Base-by-base conservation (phyloP, 495 filamentous ascomycete species). In the Hypoxylon intermedium region DNA sequence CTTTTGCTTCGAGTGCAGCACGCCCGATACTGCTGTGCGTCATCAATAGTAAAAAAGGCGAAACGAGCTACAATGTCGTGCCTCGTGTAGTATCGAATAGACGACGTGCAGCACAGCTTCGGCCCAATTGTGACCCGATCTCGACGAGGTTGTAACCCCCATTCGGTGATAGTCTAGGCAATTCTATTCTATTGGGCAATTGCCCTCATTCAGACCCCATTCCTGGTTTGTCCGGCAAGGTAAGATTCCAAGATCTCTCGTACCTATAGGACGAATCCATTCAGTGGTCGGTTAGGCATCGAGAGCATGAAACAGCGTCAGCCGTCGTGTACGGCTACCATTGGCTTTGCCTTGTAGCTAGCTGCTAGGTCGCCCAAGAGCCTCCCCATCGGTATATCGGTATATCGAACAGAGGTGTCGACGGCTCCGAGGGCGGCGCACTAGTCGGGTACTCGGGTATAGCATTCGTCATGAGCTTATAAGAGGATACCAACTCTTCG, bases 61-160 rank as follows among this genome's bases (percentile, higher is more conserved):
- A 65, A 56, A 51, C 51, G 47, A 46, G 45, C 44, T 40, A 38
- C 19, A 21, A 57, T 56, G 62, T 16, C 46, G 62, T 56, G 51
- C 47, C 49, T 38, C 5, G 31, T 50, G 48, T 45, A 24, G 41
- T 41, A 48, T 31, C 37, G 44, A 34, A 28, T 1, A 43, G 26
- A 43, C 18, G 28, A 41, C n/a, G 50, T 26, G 47, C 44, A 40
- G 37, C 34, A 50, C 44, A 40, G 43, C 34, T 55, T 51, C 56
- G 62, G 46, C 49, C 40, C 42, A 60, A 60, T 57, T 47, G 62
- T 65, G 46, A 65, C 52, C 62, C 51, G 55, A 48, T 36, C 18
- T 56, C 24, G 31, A 52, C 6, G 51, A 48, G 24, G 44, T 56
- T 51, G 21, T 28, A 37, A 45, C 20, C 37, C 26, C 40, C 33